Percentiles rank a stretch among this genome's conserved stretches.
phyloP scores from a whole-genome alignment of 768 basidiomycete species.

The Boletus subparvulus region DNA sequence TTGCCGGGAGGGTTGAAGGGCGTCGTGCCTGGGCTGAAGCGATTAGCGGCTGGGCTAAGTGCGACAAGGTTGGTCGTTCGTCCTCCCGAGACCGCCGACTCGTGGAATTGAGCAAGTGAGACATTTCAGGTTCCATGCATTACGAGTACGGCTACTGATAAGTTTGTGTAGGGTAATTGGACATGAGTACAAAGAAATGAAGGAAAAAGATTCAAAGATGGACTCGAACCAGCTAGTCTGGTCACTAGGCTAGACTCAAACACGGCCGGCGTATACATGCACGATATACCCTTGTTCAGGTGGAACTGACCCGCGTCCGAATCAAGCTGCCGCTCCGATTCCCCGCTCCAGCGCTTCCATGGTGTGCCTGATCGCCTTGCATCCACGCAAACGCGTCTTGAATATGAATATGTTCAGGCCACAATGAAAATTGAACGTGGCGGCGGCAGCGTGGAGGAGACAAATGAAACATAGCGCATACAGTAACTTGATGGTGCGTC shows the following conservation, averaged over 20 bases:
- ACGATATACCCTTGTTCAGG: conserved; percentile 35
- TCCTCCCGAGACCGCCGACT: conserved; percentile 1
- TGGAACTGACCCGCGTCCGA: conserved; percentile 78
- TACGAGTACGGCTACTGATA: no score
- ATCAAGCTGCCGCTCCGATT: conserved; percentile 87
- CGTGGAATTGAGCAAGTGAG: background rate
- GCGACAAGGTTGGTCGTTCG: conserved; percentile 39
- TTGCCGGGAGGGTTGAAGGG: conserved; percentile 38
- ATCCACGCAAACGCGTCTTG: conserved; percentile 89
- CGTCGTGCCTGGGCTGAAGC: conserved; percentile 31
- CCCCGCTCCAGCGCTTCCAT: conserved; percentile 79
- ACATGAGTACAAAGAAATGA: no score
- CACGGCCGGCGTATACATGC: no score
- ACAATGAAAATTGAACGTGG: conserved; percentile 38
- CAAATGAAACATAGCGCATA: no score
- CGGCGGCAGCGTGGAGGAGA: no score
- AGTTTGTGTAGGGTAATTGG: no score
- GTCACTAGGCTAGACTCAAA: no score
- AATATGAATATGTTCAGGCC: conserved; percentile 86
- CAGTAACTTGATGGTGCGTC: no score
- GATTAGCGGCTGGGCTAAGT: conserved; percentile 34
- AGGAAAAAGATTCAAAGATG: no score
- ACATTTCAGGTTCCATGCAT: background rate
- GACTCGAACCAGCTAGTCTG: no score
- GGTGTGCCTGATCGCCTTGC: conserved; percentile 82